Evolutionary conservation across 2,329 filamentous ascomycete genomes (phyloP), one percentile per base, ranked within the genome.

Genomic region (Venturia nashicola): DNA sequence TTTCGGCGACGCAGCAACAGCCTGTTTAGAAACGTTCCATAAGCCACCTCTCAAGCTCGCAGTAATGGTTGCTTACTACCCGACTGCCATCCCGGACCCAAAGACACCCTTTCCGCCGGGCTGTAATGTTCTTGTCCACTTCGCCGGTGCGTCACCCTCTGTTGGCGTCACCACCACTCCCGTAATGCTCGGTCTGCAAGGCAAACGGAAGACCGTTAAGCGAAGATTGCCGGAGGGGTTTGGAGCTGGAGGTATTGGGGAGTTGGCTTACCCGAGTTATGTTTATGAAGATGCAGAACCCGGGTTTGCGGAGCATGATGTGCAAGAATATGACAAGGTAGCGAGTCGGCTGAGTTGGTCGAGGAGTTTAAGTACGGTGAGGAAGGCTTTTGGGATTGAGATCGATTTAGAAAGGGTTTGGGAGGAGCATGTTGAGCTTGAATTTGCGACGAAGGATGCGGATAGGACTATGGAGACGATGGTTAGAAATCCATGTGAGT

Each of bases 271-370:
- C 65, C 75, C 75, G 51, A 74, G 79, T 4, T 85, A 80, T 69
- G 79, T 79, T 0, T 87, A 87, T 67, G 77, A 80, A 12, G 77
- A 79, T 65, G 82, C 75, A 0, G 76, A 83, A 61, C 75, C 83
- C 0, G 89, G 89, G 0, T 91, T 92, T 67, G 88, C 88, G 0
- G 88, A 91, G 73, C 79, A 81, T 23, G 84, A 90, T 64, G 72
- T 89, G 40, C 85, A 88, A 2, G 83, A 87, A 67, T 91, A 85
- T 68, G 82, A 90, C 67, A 77, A 80, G 11, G 77, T 88, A 3
- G 81, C 82, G 0, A 83, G 86, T 1, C 80, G 82, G n/a, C 70
- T 91, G 23, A 87, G 88, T 0, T 91, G 86, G 81, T 83, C 80
- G n/a, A 79, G 89, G 8, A 86, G 83, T 43, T 70, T 92, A 65